These are phyloP conservation scores for Colletotrichum sublineola DNA, from an alignment of 2,329 filamentous ascomycete species.

Conservation along the genomic window DNA sequence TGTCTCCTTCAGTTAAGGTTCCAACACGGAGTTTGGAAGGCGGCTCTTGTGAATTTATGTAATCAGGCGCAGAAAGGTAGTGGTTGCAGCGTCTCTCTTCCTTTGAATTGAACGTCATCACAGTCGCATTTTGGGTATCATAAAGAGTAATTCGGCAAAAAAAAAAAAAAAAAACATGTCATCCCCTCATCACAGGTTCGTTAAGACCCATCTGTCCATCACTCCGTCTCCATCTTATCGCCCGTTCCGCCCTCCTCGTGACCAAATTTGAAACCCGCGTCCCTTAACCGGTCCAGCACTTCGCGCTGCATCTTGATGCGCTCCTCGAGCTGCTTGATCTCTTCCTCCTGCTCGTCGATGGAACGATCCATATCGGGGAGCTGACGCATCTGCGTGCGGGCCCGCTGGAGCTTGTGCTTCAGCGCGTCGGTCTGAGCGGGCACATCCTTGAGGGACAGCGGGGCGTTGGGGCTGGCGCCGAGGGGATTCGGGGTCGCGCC, in stretches of 20 bases:
- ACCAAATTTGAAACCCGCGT: conserved; percentile 60
- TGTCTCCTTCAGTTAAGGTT: not conserved
- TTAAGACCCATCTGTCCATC: not conserved
- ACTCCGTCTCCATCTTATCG: conserved; percentile 58
- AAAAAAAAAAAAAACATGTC: not conserved
- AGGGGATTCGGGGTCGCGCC: conserved; percentile 48
- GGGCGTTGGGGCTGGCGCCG: conserved; percentile 51
- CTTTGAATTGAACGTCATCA: not conserved
- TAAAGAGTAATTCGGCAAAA: conserved; percentile 26
- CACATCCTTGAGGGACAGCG: conserved; percentile 77
- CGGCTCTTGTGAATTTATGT: not conserved
- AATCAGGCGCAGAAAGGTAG: not conserved
- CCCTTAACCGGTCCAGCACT: conserved; percentile 67
- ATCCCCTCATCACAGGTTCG: not conserved
- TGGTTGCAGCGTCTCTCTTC: conserved; percentile 4
- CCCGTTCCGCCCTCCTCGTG: conserved; percentile 51
- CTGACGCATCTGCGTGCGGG: conserved; percentile 73
- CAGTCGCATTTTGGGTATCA: conserved; percentile 42
- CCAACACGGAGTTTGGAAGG: conserved; percentile 23
- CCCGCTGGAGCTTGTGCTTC: conserved; percentile 86
- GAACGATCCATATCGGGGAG: conserved; percentile 79
- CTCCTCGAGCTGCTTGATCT: conserved; percentile 76
- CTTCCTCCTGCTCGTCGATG: conserved; percentile 76
- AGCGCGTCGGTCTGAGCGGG: conserved; percentile 82
- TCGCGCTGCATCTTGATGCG: conserved; percentile 73